phyloP scores from a whole-genome alignment of 2,329 filamentous ascomycete species.

The Teratosphaeria destructans region DNA sequence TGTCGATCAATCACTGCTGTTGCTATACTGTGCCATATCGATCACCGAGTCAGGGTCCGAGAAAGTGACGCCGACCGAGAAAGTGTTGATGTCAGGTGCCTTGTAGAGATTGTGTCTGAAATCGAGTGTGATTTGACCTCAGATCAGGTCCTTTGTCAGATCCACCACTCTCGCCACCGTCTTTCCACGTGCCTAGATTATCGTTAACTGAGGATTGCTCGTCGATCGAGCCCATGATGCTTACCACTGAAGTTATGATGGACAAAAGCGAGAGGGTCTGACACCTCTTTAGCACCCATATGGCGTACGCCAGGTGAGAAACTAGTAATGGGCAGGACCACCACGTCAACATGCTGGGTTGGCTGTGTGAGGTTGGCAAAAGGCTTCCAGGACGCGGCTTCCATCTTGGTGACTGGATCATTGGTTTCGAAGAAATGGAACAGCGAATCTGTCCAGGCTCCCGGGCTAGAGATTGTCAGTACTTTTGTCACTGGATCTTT shows the following conservation, averaged over 20 bases:
- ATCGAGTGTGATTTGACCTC: too few relatives aligned
- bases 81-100: too few relatives aligned
- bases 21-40: too few relatives aligned
- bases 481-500: not conserved
- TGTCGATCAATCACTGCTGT: too few relatives aligned
- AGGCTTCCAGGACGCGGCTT: constrained; percentile 71
- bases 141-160: not conserved
- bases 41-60: too few relatives aligned
- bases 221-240: constrained; percentile 11
- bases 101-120: too few relatives aligned
- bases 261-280: constrained; percentile 94
- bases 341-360: constrained; percentile 85
- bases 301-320: constrained; percentile 91
- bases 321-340: constrained; percentile 89
- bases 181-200: not conserved
- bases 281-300: constrained; percentile 79
- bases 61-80: too few relatives aligned
- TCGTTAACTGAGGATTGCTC: not conserved
- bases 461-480: constrained; percentile 42
- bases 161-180: not conserved
- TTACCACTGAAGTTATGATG: constrained; percentile 92
- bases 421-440: constrained; percentile 90
- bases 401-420: constrained; percentile 65
- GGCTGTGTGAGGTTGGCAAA: constrained; percentile 78
- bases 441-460: constrained; percentile 83